Percentiles rank a stretch among this genome's conserved stretches.
Evolutionary conservation across 2,329 filamentous ascomycete species (phyloP).

Genomic region (Paraphaeosphaeria sporulosa): DNA sequence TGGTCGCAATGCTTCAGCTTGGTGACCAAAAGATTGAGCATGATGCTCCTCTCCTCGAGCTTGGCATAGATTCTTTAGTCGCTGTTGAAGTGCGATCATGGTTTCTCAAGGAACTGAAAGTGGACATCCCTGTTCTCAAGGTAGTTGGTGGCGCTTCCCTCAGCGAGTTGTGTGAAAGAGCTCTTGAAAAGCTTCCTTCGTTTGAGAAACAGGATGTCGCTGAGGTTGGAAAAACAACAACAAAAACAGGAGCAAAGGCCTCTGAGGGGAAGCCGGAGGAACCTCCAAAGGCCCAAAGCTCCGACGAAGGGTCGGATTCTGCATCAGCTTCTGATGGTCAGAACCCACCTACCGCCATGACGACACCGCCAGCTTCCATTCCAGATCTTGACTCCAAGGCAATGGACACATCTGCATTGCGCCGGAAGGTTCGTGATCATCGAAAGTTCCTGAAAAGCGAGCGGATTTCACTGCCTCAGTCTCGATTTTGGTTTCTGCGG

Average conservation of each 20-base stretch:
- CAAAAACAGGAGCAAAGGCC: background rate
- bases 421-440: background rate
- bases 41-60: slow-evolving; percentile 41
- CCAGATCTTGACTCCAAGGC: background rate
- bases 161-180: slow-evolving; percentile 4
- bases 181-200: background rate
- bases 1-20: slow-evolving; percentile 11
- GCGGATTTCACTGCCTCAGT: background rate
- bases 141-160: slow-evolving; percentile 48
- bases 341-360: background rate
- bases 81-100: slow-evolving; percentile 56
- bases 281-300: background rate
- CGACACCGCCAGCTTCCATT: background rate
- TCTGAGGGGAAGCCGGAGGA: background rate
- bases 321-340: background rate
- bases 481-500: background rate
- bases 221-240: background rate
- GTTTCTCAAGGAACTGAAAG: slow-evolving; percentile 56
- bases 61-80: slow-evolving; percentile 51
- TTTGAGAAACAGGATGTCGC: background rate
- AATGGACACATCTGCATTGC: background rate
- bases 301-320: background rate
- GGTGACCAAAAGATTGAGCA: slow-evolving; percentile 33
- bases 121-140: slow-evolving; percentile 58
- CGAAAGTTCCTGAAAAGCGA: background rate